A percentile compares a stretch with the other conserved stretches of the same genome.
Conservation (phyloP, 2,329 filamentous ascomycete genomes). For the Cladobotryum protrusum region DNA sequence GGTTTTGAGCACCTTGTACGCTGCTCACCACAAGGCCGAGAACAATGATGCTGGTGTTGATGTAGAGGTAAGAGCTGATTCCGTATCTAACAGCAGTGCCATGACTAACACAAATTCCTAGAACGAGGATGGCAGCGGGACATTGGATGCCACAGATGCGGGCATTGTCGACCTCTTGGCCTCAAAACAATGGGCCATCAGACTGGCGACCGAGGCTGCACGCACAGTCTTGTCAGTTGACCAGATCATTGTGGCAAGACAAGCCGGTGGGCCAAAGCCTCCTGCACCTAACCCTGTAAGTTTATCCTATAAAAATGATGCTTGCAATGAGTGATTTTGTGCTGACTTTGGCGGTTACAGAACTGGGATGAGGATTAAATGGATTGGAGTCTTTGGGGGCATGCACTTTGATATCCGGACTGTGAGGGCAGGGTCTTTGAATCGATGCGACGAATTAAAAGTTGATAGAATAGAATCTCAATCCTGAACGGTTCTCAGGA, state of each 20-base stretch:
- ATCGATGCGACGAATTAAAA: conserved; percentile 6
- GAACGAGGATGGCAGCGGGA: conserved; percentile 74
- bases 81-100: background rate
- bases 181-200: conserved; percentile 94
- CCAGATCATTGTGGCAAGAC: conserved; percentile 97
- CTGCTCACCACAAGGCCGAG: conserved; percentile 82
- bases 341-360: conserved; percentile 30
- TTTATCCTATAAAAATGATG: conserved; percentile 8
- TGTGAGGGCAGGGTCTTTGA: conserved; percentile 7
- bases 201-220: conserved; percentile 89
- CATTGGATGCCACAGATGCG: conserved; percentile 76
- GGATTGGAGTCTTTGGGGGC: conserved; percentile 20
- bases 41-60: conserved; percentile 91
- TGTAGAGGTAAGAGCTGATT: conserved; percentile 57
- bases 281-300: conserved; percentile 78
- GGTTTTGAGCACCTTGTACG: conserved; percentile 84
- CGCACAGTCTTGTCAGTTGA: conserved; percentile 93
- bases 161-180: conserved; percentile 90
- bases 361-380: conserved; percentile 59
- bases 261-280: conserved; percentile 95
- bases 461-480: conserved; percentile 11
- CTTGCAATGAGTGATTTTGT: background rate
- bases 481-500: background rate
- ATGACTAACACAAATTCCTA: conserved; percentile 21
- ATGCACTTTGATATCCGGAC: conserved; percentile 19